A percentile compares a stretch with the other conserved stretches of the same genome.
Evolutionary conservation across 345 rosid genomes (phyloP).

Genomic region (Eutrema japonicum): DNA sequence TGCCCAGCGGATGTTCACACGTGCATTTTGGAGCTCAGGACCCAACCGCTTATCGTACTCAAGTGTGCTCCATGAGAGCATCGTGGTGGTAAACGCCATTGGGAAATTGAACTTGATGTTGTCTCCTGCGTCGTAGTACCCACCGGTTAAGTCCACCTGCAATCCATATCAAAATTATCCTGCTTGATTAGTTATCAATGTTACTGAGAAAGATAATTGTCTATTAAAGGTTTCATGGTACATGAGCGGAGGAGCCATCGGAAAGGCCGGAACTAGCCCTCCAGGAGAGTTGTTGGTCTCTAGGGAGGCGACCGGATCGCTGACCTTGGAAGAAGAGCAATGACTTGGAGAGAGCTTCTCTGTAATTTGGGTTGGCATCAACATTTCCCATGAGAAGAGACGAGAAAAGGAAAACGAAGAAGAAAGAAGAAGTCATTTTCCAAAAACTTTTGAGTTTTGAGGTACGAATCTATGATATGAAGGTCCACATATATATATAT

Average conservation of each 20-base stretch:
- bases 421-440: slow-evolving; percentile 40
- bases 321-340: slow-evolving; percentile 88
- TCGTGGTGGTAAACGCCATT: slow-evolving; percentile 91
- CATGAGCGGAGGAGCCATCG: slow-evolving; percentile 68
- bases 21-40: slow-evolving; percentile 55
- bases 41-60: slow-evolving; percentile 85
- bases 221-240: slow-evolving; percentile 23
- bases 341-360: slow-evolving; percentile 80
- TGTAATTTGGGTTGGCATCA: slow-evolving; percentile 71
- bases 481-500: slow-evolving; percentile 22
- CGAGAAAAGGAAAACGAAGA: slow-evolving; percentile 38
- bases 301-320: slow-evolving; percentile 78
- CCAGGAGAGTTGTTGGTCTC: slow-evolving; percentile 63
- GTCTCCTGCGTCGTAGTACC: slow-evolving; percentile 96
- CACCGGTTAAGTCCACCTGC: slow-evolving; percentile 87
- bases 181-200: not conserved
- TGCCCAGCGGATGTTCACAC: slow-evolving; percentile 81
- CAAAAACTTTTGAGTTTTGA: slow-evolving; percentile 27
- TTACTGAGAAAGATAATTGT: not conserved
- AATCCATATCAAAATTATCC: not conserved
- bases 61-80: slow-evolving; percentile 86
- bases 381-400: slow-evolving; percentile 37
- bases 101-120: slow-evolving; percentile 92
- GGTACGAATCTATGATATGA: slow-evolving; percentile 26
- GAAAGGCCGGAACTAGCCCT: slow-evolving; percentile 77